Evolutionary conservation across 805 yeast genomes (phyloP), one percentile per base, ranked within the genome.

Genomic region (Babjeviella inositovora): DNA sequence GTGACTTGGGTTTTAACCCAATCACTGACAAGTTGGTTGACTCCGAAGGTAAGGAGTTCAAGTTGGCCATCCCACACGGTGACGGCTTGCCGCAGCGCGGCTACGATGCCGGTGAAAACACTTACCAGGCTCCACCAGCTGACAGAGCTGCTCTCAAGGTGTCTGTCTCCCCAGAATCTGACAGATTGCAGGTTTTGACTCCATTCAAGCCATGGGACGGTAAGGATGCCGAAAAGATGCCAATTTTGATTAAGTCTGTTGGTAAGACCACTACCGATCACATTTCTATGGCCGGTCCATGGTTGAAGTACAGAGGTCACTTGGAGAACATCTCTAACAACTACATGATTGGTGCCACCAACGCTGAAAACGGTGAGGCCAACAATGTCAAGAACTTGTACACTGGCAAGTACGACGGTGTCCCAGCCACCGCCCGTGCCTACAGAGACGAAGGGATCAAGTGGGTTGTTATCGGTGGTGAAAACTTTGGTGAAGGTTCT

Each of bases 271-370:
- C 98, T 45, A 87, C 98, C 42, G 98, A 87, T 65, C 98, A 87
- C 64, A 87, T 87, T 47, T 87, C 97, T 46, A 85, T 82, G 93
- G 98, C 98, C 50, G 98, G 98, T 62, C 96, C 97, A 50, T 87
- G 98, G 98, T 79, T 87, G 70, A 87, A 87, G 67, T 87, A 87
- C 87, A 81, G 96, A 70, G 98, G 98, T 61, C 98, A 87, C 66
- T 70, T 87, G 64, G 87, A 84, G 66, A 87, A 87, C 75, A 90
- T 87, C 50, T 84, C 96, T 39, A 84, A 87, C 72, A 87, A 90
- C 70, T 87, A 90, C 65, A 85, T 87, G 94, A 87, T 87, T 67
- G 98, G 98, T 67, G 97, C 97, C 39, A 85, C 73, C 53, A 87
- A 87, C 62, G 85, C 85, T 49, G 96, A 77, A 63, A 87, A 87